phyloP scores from a whole-genome alignment of 768 basidiomycete genomes.

The Pisolithus orientalis region DNA sequence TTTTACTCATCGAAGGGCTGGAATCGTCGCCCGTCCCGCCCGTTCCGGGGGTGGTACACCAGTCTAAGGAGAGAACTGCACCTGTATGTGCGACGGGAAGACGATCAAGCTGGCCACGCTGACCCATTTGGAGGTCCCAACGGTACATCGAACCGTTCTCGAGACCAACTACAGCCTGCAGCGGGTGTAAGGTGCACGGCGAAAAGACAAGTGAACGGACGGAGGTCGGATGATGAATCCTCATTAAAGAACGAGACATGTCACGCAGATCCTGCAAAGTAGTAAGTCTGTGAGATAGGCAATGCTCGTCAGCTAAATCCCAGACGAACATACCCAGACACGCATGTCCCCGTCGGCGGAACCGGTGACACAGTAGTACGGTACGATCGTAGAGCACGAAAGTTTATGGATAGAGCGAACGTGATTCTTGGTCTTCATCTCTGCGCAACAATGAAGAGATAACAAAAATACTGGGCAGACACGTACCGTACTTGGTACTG shows the following conservation, averaged over 20 bases:
- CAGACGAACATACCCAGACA: slow-evolving; percentile 54
- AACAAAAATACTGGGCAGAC: neutral
- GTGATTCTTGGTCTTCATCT: slow-evolving; percentile 62
- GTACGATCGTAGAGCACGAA: slow-evolving; percentile 59
- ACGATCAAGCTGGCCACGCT: slow-evolving; percentile 65
- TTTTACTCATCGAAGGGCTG: slow-evolving; percentile 26
- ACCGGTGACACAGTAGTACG: slow-evolving; percentile 71
- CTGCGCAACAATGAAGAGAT: slow-evolving; percentile 32
- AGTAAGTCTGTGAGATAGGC: slow-evolving; percentile 1
- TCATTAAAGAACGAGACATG: slow-evolving; percentile 60
- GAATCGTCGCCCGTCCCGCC: slow-evolving; percentile 10
- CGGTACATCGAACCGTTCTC: slow-evolving; percentile 69
- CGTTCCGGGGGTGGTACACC: slow-evolving; percentile 40
- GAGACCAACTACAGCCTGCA: slow-evolving; percentile 63
- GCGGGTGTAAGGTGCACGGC: slow-evolving; percentile 54
- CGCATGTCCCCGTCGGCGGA: slow-evolving; percentile 78
- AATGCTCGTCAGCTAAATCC: neutral
- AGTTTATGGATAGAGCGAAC: slow-evolving; percentile 66
- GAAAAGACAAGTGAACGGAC: slow-evolving; percentile 70
- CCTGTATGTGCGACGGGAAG: slow-evolving; percentile 69
- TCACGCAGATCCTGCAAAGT: slow-evolving; percentile 61
- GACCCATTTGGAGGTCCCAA: slow-evolving; percentile 78
- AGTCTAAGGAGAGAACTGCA: slow-evolving; percentile 68
- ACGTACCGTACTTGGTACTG: slow-evolving; percentile 62
- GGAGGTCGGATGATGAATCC: slow-evolving; percentile 62